Base-by-base conservation (phyloP, 2,329 filamentous ascomycete species). In the Penicillium sp. region DNA sequence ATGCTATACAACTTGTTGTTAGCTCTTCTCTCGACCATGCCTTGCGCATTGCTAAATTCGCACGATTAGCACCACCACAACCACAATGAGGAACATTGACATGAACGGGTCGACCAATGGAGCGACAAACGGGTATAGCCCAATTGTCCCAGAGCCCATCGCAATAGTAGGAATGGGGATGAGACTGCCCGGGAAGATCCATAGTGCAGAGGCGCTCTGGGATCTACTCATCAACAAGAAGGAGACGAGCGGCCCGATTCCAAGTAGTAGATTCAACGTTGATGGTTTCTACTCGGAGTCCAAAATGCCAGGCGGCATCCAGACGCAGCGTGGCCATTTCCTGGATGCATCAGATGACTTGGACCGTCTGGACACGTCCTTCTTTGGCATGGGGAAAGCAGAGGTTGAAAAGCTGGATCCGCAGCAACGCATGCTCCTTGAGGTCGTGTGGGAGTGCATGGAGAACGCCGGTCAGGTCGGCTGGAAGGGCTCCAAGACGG, bases 401-500 rank as follows among this genome's bases (percentile, higher is more conserved):
- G 50, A 52, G 17, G 50, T 67, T 2, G 67, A 58, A 21, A 46
- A 55, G 9, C 45, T 71, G 6, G 76, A 78, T 55, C 76, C 76
- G 0, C 72, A 76, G 50, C 75, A 77, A 51, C 62, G 72, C 3
- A 66, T 69, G 15, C 49, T 76, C 21, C 60, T 78, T 0, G 75
- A 78, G 51, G 69, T 76, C 8, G 64, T 66, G 5, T 67, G 68
- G 15, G 76, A 78, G 56, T 71, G 67, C n/a, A 30, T 78, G n/a
- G 75, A 78, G 46, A 69, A 69, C 49, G 68, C 69, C 0, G 71
- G 76, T 31, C 48, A 73, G 54, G 59, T 66, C n/a, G 49, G 67
- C 19, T 72, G 11, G 69, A 73, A 23, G 71, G 74, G 76, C 0
- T 70, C 64, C 56, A 72, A 64, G 50, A 61, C 69, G 1, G 71